Conservation (phyloP, 371 early-diverging fungal genomes). For the Mucor indicus region DNA sequence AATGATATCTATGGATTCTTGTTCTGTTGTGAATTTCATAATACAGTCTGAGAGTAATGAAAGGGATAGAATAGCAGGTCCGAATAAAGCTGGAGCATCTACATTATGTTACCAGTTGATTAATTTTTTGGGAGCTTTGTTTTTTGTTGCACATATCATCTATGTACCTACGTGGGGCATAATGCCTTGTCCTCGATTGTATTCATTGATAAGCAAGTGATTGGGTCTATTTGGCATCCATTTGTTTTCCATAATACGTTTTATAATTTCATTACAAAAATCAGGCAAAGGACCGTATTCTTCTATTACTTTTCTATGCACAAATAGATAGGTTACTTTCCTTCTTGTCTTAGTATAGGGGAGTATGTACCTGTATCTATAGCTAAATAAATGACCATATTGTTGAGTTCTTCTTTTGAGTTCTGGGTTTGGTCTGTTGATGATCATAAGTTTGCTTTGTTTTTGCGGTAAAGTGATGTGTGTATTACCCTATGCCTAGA, state of each 20-base stretch:
- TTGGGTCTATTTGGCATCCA: constrained; percentile 51
- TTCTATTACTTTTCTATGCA: constrained; percentile 54
- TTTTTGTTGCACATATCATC: too few species aligned
- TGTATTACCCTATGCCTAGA: constrained; percentile 37
- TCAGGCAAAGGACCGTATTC: constrained; percentile 57
- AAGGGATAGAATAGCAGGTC: constrained; percentile 59
- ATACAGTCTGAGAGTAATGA: constrained; percentile 67
- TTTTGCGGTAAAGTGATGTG: too few species aligned
- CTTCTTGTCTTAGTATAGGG: neutral
- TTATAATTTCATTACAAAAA: constrained; percentile 37
- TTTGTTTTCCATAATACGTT: constrained; percentile 38
- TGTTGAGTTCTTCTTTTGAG: constrained; percentile 73
- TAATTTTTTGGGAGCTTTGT: too few species aligned
- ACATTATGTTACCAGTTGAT: too few species aligned
- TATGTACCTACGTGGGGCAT: constrained; percentile 47
- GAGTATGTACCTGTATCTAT: constrained; percentile 53
- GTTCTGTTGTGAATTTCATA: constrained; percentile 53
- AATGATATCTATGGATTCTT: constrained; percentile 26
- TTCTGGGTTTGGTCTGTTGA: constrained; percentile 68
- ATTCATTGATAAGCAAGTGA: constrained; percentile 70
- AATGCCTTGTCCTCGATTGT: constrained; percentile 70
- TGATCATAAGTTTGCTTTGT: too few species aligned
- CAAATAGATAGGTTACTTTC: neutral
- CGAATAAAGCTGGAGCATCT: constrained; percentile 68
- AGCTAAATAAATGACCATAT: constrained; percentile 71